These are phyloP conservation scores for Asterophora parasitica DNA, from an alignment of 768 basidiomycete genomes.

Conservation along the genomic window DNA sequence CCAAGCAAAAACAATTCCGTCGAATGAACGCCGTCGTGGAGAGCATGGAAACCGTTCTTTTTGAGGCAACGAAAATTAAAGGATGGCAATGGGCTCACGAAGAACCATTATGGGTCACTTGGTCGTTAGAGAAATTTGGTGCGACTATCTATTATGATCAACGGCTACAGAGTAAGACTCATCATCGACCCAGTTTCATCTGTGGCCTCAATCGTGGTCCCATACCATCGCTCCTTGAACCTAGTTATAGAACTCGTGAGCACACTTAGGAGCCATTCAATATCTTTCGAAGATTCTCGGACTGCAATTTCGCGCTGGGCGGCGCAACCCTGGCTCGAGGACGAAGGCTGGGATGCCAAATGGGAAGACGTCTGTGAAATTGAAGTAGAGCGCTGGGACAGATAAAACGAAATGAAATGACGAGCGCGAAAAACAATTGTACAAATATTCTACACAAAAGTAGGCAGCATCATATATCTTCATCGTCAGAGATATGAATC, in stretches of 20 bases:
- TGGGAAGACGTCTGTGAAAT: slow-evolving; percentile 78
- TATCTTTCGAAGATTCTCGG: slow-evolving; percentile 67
- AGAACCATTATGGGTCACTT: slow-evolving; percentile 78
- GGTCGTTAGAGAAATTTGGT: slow-evolving; percentile 81
- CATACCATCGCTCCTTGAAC: slow-evolving; percentile 64
- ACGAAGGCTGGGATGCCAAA: slow-evolving; percentile 60
- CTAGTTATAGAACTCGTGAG: slow-evolving; percentile 53
- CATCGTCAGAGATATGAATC: slow-evolving; percentile 86
- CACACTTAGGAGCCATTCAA: slow-evolving; percentile 55
- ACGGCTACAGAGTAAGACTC: not conserved
- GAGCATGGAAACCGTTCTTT: slow-evolving; percentile 54
- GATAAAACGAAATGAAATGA: slow-evolving; percentile 16
- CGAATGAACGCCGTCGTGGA: slow-evolving; percentile 63
- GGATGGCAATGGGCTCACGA: slow-evolving; percentile 67
- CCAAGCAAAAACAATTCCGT: slow-evolving; percentile 65
- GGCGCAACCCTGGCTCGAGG: slow-evolving; percentile 62
- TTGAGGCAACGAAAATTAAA: slow-evolving; percentile 67
- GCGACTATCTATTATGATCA: slow-evolving; percentile 12
- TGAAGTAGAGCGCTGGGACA: slow-evolving; percentile 73
- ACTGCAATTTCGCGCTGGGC: slow-evolving; percentile 62
- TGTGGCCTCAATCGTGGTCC: slow-evolving; percentile 49
- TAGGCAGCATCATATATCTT: slow-evolving; percentile 35
- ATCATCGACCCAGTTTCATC: slow-evolving; percentile 41
- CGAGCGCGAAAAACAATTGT: slow-evolving; percentile 11
- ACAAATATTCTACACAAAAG: slow-evolving; percentile 11